Evolutionary conservation across 805 yeast genomes (phyloP), one percentile per base, ranked within the genome.

Genomic region (Kluyveromyces nonfermentans): DNA sequence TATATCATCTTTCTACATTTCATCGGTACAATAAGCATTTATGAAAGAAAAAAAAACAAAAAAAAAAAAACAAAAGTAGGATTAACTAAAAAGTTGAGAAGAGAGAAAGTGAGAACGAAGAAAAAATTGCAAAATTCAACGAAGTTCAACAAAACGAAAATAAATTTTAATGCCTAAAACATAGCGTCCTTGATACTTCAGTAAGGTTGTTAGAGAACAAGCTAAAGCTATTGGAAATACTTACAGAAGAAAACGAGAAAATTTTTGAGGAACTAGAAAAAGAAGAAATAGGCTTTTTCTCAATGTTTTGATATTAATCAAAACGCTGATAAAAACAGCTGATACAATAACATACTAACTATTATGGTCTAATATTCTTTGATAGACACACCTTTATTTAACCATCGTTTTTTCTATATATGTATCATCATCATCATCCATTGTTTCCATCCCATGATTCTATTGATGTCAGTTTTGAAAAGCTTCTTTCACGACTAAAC

Each of bases 21-120:
- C 30, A 41, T 36, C 33, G 37, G 44, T 37, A 31, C 35, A 16
- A n/a, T 12, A 4, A 33, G 28, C 33, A 19, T 21, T 20, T 19
- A 33, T 33, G 22, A 34, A 33, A 41, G 34, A 33, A 33, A n/a
- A 33, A 40, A 16, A 32, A 30, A 32, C 19, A 19, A 40, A 32
- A 32, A 18, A n/a, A 40, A 20, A 30, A 40, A 40, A 40, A 15
- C 19, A 19, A 40, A 18, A 19, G n/a, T n/a, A n/a, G n/a, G n/a
- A n/a, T n/a, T n/a, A n/a, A n/a, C n/a, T n/a, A n/a, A n/a, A n/a
- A n/a, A n/a, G n/a, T n/a, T n/a, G n/a, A n/a, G n/a, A n/a, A n/a
- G n/a, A n/a, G n/a, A n/a, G n/a, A n/a, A 25, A 28, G 31, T 7
- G 19, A 30, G 21, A 14, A 32, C 17, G 12, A 14, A 28, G 32